Evolutionary conservation across 1,284 basidiomycete species (phyloP).

Genomic region (Clitocybe nebularis): DNA sequence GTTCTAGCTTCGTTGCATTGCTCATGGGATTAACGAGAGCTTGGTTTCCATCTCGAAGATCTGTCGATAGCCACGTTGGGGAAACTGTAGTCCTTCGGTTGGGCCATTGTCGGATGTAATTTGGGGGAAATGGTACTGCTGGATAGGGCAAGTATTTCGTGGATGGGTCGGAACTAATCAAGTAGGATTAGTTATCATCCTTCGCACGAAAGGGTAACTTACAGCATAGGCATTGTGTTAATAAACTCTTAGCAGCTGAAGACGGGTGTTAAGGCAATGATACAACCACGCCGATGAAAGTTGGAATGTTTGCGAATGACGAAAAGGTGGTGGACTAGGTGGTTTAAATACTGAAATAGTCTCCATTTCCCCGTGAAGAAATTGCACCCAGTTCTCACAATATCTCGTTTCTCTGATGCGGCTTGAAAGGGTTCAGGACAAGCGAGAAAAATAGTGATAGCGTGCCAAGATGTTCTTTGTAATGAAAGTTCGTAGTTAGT

Average conservation of each 20-base stretch:
- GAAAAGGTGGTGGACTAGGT: neutral
- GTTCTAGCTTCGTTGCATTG: slow-evolving; percentile 73
- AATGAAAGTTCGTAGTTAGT: neutral
- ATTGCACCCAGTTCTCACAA: neutral
- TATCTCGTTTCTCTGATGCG: neutral
- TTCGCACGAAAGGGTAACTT: slow-evolving; percentile 10
- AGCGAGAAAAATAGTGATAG: neutral
- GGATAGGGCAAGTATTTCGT: slow-evolving; percentile 74
- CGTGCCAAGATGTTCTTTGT: slow-evolving; percentile 8
- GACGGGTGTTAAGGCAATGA: neutral
- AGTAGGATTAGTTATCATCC: neutral
- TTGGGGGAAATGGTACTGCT: slow-evolving; percentile 53
- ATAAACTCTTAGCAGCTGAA: neutral
- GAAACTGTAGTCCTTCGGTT: slow-evolving; percentile 61
- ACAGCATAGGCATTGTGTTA: slow-evolving; percentile 31
- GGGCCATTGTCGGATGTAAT: slow-evolving; percentile 76
- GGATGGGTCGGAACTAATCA: slow-evolving; percentile 61
- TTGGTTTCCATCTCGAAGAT: slow-evolving; percentile 90
- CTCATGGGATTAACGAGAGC: slow-evolving; percentile 88
- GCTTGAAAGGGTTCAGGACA: neutral
- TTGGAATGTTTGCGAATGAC: slow-evolving; percentile 3
- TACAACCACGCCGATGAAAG: no score
- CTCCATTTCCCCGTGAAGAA: neutral
- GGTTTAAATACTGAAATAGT: slow-evolving; percentile 1
- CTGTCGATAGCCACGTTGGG: slow-evolving; percentile 88